A percentile compares a stretch with the other conserved stretches of the same genome.
Evolutionary conservation across 2,329 filamentous ascomycete genomes (phyloP).

Genomic region (Coniochaeta ligniaria): DNA sequence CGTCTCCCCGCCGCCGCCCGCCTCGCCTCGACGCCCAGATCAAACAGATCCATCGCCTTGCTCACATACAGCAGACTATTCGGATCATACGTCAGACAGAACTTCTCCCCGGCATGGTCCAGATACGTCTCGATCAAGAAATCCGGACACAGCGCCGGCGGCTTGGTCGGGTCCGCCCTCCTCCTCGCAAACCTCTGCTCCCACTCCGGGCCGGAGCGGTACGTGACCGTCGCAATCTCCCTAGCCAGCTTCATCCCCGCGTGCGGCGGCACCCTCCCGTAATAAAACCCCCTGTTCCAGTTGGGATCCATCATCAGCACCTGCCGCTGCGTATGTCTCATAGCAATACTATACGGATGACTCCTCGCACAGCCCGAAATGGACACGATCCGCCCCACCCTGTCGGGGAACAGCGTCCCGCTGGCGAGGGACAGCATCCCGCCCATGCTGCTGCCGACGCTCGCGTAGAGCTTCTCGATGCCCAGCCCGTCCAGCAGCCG

Average conservation of each 20-base stretch:
- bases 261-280: conserved; percentile 80
- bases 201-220: conserved; percentile 95
- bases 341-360: conserved; percentile 96
- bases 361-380: conserved; percentile 91
- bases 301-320: conserved; percentile 99
- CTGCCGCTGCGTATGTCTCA: conserved; percentile 95
- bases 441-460: conserved; percentile 94
- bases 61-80: conserved; percentile 95
- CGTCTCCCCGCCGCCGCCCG: conserved; percentile 54
- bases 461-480: conserved; percentile 76
- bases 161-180: conserved; percentile 77
- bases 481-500: conserved; percentile 73
- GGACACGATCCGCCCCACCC: conserved; percentile 75
- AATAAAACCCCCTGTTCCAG: conserved; percentile 95
- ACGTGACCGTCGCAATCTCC: conserved; percentile 96
- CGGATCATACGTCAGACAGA: conserved; percentile 91
- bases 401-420: conserved; percentile 72
- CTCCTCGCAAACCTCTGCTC: conserved; percentile 87
- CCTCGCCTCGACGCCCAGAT: conserved; percentile 71
- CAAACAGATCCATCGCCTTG: conserved; percentile 98
- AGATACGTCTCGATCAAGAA: conserved; percentile 98
- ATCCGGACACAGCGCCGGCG: conserved; percentile 90
- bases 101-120: conserved; percentile 97
- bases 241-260: conserved; percentile 96
- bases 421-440: conserved; percentile 95